These are phyloP conservation scores for Chiua virens DNA, from an alignment of 768 basidiomycete genomes.

Conservation along the genomic window DNA sequence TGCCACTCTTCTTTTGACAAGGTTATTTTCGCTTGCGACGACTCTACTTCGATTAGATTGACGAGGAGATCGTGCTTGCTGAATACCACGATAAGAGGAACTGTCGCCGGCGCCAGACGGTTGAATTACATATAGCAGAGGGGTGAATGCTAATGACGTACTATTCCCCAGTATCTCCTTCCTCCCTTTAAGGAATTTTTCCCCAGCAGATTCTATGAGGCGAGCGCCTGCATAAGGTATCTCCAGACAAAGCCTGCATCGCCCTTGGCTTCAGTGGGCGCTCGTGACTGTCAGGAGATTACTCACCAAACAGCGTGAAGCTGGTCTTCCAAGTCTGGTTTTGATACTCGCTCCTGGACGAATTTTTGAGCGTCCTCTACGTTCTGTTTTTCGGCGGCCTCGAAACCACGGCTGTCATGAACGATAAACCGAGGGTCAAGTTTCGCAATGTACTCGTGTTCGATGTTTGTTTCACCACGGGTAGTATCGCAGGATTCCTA, in stretches of 20 bases:
- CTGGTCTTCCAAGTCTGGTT: neutral
- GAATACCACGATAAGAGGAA: constrained; percentile 3
- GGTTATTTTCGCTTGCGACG: neutral
- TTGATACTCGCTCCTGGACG: neutral
- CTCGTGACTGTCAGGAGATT: neutral
- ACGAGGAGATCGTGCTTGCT: constrained; percentile 10
- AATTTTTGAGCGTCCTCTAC: neutral
- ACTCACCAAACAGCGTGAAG: constrained; percentile 1
- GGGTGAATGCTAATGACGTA: neutral
- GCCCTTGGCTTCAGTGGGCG: no score
- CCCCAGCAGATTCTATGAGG: neutral
- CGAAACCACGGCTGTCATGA: neutral
- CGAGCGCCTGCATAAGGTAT: neutral
- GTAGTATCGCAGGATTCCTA: neutral
- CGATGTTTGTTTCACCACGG: neutral
- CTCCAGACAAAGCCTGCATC: neutral
- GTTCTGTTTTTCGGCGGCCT: neutral
- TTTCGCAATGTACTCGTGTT: neutral
- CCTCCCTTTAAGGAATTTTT: neutral
- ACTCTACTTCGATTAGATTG: neutral
- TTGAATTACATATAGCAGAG: neutral
- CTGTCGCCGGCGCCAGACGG: no score
- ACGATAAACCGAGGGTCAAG: neutral
- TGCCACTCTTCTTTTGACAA: no score
- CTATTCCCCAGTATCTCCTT: constrained; percentile 5